Evolutionary conservation across 2,329 filamentous ascomycete species (phyloP), one percentile per base, ranked within the genome.

Genomic region (Sclerotinia spermophila): DNA sequence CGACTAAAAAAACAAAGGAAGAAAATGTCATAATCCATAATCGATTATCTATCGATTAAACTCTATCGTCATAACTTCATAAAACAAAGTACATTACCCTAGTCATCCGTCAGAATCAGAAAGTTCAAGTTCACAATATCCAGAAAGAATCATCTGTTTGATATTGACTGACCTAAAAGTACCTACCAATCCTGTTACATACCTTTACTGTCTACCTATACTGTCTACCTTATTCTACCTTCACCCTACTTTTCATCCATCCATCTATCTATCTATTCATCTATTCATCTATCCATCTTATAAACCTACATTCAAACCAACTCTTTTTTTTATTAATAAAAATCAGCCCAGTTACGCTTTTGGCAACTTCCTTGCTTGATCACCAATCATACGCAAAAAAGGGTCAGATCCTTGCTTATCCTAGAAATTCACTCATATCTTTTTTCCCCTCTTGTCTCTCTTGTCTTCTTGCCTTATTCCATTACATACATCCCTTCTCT

Each of bases 401-500:
- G n/a, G n/a, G 42, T 44, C 58, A 24, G n/a, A 61, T 40, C 58
- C 58, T 40, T 61, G 58, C 58, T 61, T 61, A 61, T 61, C 58
- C 58, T 30, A 38, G 55, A 56, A 56, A 10, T 56, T 56, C 48
- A 17, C 27, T 53, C 48, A 53, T 53, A 53, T 53, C 48, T 53
- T 53, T 53, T 53, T 4, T n/a, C 48, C 35, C 58, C 38, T 30
- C n/a, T 27, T 61, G n/a, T 38, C 38, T 30, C 51, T 7, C 24
- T 17, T 33, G n/a, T 27, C 51, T 30, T 55, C 27, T 61, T 30
- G 60, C 21, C 21, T 48, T 33, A 10, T 30, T 38, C 27, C 27
- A 24, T 19, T 42, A 44, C 38, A 27, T 38, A 15, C 61, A 38
- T 11, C 60, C n/a, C 13, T 38, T 40, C 38, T 38, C 35, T n/a